Evolutionary conservation across 495 filamentous ascomycete species (phyloP), one percentile per base, ranked within the genome.

Genomic region (Trichoderma asperelloides): DNA sequence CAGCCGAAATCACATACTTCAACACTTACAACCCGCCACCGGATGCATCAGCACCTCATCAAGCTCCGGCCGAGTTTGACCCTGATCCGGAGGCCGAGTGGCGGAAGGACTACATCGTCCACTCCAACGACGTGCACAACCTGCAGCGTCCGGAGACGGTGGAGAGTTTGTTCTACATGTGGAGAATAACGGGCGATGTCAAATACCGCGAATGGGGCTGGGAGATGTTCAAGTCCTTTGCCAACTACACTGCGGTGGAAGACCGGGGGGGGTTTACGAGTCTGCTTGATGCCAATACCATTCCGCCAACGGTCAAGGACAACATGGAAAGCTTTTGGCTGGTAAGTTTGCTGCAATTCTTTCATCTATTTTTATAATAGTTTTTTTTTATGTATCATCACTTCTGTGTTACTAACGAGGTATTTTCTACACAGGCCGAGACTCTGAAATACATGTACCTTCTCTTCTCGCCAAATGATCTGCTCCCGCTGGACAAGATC

Each of bases 391-490:
- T 6, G 30, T 33, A 33, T 18, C 62, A 39, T 21, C 3, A 43
- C 57, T 51, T 37, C 16, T 6, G 55, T 13, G n/a, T 51, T 49
- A 51, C 51, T 40, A 65, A 30, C 41, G 39, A 25, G 25, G 12
- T 30, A 21, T 9, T 60, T 2, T 11, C 16, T 30, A 11, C 3
- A 7, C 67, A 91, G 88, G 93, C 95, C 49, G 96, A 99, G 79
- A 99, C 96, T 43, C 81, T 99, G 47, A 99, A 99, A 79, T 98
- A 98, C 71, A 89, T 98, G 72, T 98, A 97, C 75, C 84, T 98
- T 33, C 82, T 98, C 62, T 98, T 99, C 78, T 94, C 91, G 27
- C 88, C 89, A 9, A 82, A 87, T 64, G 91, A 96, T 51, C 79
- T 97, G 64, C 81, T 97, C 62, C 91, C 93, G 12, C 81, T 98